Percentiles rank a stretch among this genome's conserved stretches.
Conservation (phyloP, 257 asterid species). For the Petrea volubilis region DNA sequence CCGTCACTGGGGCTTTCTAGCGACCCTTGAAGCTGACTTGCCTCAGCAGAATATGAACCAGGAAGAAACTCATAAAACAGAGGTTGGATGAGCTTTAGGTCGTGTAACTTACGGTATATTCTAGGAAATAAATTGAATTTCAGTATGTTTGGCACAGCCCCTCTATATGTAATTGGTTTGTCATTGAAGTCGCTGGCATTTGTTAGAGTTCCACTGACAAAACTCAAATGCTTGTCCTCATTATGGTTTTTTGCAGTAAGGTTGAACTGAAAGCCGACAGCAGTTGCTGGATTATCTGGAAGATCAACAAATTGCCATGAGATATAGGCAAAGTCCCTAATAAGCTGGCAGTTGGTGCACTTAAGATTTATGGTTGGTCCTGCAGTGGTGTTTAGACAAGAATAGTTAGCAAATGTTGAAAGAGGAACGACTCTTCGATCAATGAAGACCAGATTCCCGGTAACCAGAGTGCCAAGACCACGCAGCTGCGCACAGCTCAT, state of each 20-base stretch:
- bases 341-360: slow-evolving; percentile 65
- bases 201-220: slow-evolving; percentile 72
- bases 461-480: slow-evolving; percentile 77
- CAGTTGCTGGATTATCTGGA: slow-evolving; percentile 85
- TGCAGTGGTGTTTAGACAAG: slow-evolving; percentile 74
- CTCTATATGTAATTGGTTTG: slow-evolving; percentile 73
- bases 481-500: slow-evolving; percentile 91
- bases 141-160: slow-evolving; percentile 67
- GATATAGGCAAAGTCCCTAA: slow-evolving; percentile 56
- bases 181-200: slow-evolving; percentile 54
- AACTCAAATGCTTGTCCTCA: slow-evolving; percentile 67
- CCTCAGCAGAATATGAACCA: slow-evolving; percentile 74
- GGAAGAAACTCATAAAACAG: slow-evolving; percentile 87
- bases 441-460: slow-evolving; percentile 62
- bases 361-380: slow-evolving; percentile 79
- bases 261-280: slow-evolving; percentile 88
- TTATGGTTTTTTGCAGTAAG: slow-evolving; percentile 71
- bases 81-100: slow-evolving; percentile 86
- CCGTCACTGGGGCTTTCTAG: slow-evolving; percentile 71
- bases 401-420: slow-evolving; percentile 73
- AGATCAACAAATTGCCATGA: slow-evolving; percentile 93
- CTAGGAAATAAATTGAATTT: slow-evolving; percentile 88
- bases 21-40: slow-evolving; percentile 68
- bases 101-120: slow-evolving; percentile 64
- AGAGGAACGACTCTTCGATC: slow-evolving; percentile 66